A percentile compares a stretch with the other conserved stretches of the same genome.
Evolutionary conservation across 2,329 filamentous ascomycete species (phyloP).

Genomic region (Huntiella moniliformis): DNA sequence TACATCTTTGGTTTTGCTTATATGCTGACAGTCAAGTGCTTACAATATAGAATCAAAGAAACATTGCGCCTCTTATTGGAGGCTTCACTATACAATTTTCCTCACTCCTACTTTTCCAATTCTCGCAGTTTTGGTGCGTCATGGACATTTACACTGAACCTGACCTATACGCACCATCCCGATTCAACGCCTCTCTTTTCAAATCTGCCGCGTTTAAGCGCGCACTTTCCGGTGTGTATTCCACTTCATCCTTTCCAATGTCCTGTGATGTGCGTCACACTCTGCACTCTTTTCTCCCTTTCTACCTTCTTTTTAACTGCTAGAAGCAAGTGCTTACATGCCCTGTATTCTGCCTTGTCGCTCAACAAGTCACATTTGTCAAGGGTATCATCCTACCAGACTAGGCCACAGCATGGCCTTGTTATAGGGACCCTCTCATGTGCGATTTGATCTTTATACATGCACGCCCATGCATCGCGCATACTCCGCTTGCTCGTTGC

Average conservation of each 20-base stretch:
- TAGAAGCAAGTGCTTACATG: too few relatives aligned
- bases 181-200: constrained; percentile 22
- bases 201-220: constrained; percentile 23
- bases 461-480: too few relatives aligned
- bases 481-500: too few relatives aligned
- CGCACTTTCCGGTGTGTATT: constrained; percentile 26
- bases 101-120: constrained; percentile 23
- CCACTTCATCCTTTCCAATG: neutral
- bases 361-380: too few relatives aligned
- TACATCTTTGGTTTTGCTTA: neutral
- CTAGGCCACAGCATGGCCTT: too few relatives aligned
- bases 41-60: constrained; percentile 17
- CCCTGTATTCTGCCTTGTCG: too few relatives aligned
- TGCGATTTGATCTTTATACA: too few relatives aligned
- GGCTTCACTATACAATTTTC: constrained; percentile 27
- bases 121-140: constrained; percentile 23
- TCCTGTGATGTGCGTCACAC: neutral
- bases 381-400: too few relatives aligned
- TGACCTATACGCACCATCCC: constrained; percentile 18
- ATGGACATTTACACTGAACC: constrained; percentile 21
- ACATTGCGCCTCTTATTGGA: constrained; percentile 23
- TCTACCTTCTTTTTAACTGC: neutral
- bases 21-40: neutral
- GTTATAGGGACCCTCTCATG: too few relatives aligned
- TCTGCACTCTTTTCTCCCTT: too few relatives aligned